These are phyloP conservation scores for Jatropha multifida DNA, from an alignment of 441 rosid species.

Conservation along the genomic window DNA sequence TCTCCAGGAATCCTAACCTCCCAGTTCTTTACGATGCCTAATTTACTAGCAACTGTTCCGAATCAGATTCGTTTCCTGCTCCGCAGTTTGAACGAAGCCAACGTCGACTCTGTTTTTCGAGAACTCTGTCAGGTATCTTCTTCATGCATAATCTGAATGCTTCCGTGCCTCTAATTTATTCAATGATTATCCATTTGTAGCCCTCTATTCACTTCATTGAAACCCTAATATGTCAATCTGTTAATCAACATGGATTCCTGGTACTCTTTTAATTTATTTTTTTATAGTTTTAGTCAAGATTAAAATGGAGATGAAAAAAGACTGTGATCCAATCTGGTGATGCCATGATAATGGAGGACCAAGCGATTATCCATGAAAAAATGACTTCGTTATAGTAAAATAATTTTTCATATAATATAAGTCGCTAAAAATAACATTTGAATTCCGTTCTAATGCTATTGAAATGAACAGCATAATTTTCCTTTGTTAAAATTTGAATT, in stretches of 20 bases:
- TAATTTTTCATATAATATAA: not conserved
- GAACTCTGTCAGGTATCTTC: conserved; percentile 61
- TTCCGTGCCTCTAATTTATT: not conserved
- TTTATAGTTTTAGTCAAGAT: not conserved
- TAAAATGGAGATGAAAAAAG: not conserved
- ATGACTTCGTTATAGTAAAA: not conserved
- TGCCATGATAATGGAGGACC: not conserved
- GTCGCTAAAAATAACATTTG: not conserved
- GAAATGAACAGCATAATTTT: too few relatives aligned
- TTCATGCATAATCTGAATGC: not conserved
- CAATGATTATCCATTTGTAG: not conserved
- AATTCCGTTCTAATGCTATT: too few relatives aligned
- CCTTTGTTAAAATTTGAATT: too few relatives aligned
- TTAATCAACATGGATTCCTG: not conserved
- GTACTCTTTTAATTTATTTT: not conserved
- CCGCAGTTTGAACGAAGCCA: conserved; percentile 54
- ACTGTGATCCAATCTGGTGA: not conserved
- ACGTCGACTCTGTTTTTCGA: conserved; percentile 54
- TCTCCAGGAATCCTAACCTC: conserved; percentile 27
- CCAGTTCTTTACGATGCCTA: conserved; percentile 41
- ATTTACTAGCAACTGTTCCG: conserved; percentile 50
- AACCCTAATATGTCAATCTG: conserved; percentile 10
- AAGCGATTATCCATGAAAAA: not conserved
- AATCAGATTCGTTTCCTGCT: conserved; percentile 77
- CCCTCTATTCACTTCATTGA: not conserved